These are phyloP conservation scores for Aegilops longissima DNA, from an alignment of 176 grass and related monocot genomes.

Conservation along the genomic window DNA sequence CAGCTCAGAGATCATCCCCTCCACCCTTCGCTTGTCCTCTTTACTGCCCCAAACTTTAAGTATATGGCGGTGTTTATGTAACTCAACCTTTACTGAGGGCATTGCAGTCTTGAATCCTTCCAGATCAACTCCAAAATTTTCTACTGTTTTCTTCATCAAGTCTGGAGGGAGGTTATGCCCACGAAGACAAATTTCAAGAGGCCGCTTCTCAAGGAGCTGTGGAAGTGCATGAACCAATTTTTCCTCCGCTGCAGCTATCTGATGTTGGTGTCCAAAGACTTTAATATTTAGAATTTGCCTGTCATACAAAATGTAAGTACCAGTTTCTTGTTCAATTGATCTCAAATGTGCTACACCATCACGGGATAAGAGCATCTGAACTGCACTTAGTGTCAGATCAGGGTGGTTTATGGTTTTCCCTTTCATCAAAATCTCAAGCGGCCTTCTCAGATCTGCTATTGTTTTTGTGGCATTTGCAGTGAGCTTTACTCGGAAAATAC, in stretches of 20 bases:
- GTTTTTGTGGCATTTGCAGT: constrained; percentile 83
- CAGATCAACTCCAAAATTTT: constrained; percentile 68
- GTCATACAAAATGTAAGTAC: constrained; percentile 74
- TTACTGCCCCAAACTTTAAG: constrained; percentile 70
- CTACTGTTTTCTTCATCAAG: constrained; percentile 82
- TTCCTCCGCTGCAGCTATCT: constrained; percentile 53
- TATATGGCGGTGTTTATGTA: constrained; percentile 57
- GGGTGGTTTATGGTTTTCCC: constrained; percentile 81
- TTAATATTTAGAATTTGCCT: constrained; percentile 71
- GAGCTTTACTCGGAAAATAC: constrained; percentile 55
- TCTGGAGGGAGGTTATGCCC: constrained; percentile 57
- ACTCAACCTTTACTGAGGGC: constrained; percentile 44
- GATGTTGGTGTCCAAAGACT: constrained; percentile 54
- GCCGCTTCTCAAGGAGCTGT: constrained; percentile 54
- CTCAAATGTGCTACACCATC: constrained; percentile 62
- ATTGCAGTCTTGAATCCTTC: constrained; percentile 59
- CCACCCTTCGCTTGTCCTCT: constrained; percentile 57
- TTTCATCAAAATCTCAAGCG: constrained; percentile 75
- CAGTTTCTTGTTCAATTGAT: constrained; percentile 66
- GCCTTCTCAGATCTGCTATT: constrained; percentile 79
- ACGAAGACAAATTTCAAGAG: constrained; percentile 57
- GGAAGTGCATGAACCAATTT: constrained; percentile 59
- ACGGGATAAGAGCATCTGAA: constrained; percentile 63
- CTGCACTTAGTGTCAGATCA: constrained; percentile 43
- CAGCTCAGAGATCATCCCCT: constrained; percentile 60